phyloP scores from a whole-genome alignment of 495 filamentous ascomycete genomes.

The Daldinia grandis region DNA sequence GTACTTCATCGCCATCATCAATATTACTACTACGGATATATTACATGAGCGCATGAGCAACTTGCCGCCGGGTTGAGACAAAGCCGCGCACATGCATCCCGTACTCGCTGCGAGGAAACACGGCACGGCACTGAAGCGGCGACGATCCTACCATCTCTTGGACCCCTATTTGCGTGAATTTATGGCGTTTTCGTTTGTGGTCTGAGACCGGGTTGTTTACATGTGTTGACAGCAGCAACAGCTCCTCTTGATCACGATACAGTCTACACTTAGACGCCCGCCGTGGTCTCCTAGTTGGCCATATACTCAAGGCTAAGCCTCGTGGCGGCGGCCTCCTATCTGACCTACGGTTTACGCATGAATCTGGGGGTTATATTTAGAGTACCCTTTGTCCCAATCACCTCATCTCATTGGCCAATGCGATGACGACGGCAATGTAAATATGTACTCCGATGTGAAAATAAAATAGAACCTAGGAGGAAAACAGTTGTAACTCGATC shows the following conservation, averaged over 20 bases:
- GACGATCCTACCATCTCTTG: conserved; percentile 18
- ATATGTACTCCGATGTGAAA: neutral
- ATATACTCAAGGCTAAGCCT: conserved; percentile 13
- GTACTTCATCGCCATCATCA: neutral
- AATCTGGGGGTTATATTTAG: conserved; percentile 38
- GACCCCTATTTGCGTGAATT: conserved; percentile 11
- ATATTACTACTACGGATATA: neutral
- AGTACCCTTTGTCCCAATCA: neutral
- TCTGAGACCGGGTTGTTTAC: conserved; percentile 18
- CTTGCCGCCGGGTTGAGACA: conserved; percentile 37
- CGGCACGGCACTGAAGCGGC: conserved; percentile 24
- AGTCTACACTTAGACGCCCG: conserved; percentile 1
- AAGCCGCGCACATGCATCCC: conserved; percentile 33
- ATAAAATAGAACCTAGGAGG: neutral
- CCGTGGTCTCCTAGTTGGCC: conserved; percentile 3
- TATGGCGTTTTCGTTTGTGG: conserved; percentile 28
- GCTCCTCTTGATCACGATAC: neutral
- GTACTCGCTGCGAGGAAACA: conserved; percentile 33
- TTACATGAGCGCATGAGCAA: conserved; percentile 17
- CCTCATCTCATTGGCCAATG: conserved; percentile 2
- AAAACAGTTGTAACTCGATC: conserved; percentile 1
- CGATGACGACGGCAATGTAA: neutral
- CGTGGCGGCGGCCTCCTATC: conserved; percentile 18
- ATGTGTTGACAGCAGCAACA: neutral
- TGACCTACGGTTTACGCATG: conserved; percentile 24